Percentiles rank a stretch among this genome's conserved stretches.
Conservation (phyloP, 148 eudicot genomes). For the Selenicereus undatus region DNA sequence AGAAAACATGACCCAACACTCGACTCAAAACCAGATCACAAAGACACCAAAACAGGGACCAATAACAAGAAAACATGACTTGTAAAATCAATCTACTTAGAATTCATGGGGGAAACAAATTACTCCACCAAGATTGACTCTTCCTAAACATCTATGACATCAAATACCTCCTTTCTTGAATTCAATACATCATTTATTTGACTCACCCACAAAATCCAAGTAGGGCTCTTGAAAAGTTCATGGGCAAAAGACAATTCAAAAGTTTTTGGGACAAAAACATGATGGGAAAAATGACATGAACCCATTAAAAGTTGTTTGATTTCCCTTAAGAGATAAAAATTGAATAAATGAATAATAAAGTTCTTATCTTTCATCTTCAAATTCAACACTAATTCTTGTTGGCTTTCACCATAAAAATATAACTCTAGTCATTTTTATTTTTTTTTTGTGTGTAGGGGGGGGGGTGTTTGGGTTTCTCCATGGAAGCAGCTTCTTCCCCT, state of each 20-base stretch:
- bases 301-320: no score
- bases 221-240: neutral
- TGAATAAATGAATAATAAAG: no score
- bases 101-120: conserved; percentile 15
- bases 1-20: neutral
- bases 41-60: neutral
- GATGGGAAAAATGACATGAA: neutral
- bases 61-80: neutral
- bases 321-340: no score
- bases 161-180: neutral
- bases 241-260: neutral
- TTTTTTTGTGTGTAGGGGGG: neutral
- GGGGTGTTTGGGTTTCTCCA: neutral
- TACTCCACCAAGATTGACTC: neutral
- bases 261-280: no score
- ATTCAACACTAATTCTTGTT: no score
- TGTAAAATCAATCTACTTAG: no score
- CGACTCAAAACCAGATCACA: neutral
- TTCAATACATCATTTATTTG: neutral
- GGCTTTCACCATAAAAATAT: no score
- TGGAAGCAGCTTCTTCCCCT: neutral
- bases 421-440: no score
- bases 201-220: neutral
- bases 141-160: neutral
- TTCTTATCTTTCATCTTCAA: no score